Conservation (phyloP, 179 eudicot species). For the Silene noctiflora region DNA sequence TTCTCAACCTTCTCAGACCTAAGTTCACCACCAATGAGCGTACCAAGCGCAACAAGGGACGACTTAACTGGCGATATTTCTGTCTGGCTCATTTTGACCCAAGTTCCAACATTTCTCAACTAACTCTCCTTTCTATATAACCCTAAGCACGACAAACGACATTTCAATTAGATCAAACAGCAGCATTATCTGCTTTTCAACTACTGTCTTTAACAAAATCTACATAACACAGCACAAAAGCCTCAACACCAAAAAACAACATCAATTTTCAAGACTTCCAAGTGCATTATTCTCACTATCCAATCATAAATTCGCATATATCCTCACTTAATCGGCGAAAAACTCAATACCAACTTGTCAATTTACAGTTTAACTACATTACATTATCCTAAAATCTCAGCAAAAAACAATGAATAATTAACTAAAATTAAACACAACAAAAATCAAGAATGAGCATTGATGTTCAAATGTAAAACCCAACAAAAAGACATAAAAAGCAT, state of each 20-base stretch:
- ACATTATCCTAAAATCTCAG: neutral
- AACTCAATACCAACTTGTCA: neutral
- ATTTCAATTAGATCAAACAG: slow-evolving; percentile 16
- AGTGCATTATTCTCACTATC: neutral
- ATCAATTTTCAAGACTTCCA: no score
- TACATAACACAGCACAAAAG: neutral
- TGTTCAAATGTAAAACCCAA: neutral
- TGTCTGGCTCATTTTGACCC: slow-evolving; percentile 47
- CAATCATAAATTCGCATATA: neutral
- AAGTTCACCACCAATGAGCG: slow-evolving; percentile 65
- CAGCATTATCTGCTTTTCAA: neutral
- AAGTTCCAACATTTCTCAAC: slow-evolving; percentile 38
- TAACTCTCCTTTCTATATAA: slow-evolving; percentile 24
- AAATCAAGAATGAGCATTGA: neutral
- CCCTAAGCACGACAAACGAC: slow-evolving; percentile 27
- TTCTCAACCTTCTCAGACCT: slow-evolving; percentile 64
- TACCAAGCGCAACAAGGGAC: slow-evolving; percentile 63
- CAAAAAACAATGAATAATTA: neutral
- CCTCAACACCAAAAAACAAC: neutral
- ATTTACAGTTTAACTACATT: neutral
- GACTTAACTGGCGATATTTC: slow-evolving; percentile 47
- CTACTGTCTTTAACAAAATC: neutral
- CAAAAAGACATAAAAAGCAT: neutral
- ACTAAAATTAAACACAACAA: neutral
- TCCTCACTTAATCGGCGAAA: neutral